A percentile compares a stretch with the other conserved stretches of the same genome.
phyloP scores from a whole-genome alignment of 352 stramenopile species.

The Globisporangium spinosum region DNA sequence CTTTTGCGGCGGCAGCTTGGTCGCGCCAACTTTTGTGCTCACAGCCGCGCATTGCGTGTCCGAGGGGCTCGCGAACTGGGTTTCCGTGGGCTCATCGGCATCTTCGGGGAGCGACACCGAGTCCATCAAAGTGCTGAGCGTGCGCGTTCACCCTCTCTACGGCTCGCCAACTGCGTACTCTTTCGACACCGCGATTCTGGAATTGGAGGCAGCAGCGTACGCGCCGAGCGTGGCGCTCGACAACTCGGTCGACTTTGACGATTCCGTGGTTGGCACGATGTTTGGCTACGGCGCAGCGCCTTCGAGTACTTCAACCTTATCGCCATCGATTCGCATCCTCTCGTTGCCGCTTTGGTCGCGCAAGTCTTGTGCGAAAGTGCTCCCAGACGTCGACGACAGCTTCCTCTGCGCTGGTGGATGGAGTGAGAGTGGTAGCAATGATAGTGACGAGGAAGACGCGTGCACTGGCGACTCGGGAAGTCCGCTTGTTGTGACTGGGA shows the following conservation, averaged over 20 bases:
- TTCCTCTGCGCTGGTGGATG: conserved; percentile 2
- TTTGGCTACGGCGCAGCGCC: background rate
- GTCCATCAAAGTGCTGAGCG: conserved; percentile 3
- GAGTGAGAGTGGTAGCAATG: background rate
- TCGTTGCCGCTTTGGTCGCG: conserved; percentile 1
- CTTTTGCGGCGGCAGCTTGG: conserved; percentile 43
- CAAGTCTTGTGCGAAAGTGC: background rate
- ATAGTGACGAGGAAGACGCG: background rate
- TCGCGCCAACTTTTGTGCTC: conserved; percentile 38
- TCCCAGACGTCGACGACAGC: conserved; percentile 3
- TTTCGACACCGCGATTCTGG: conserved; percentile 1
- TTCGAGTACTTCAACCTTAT: background rate
- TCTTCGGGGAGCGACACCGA: conserved; percentile 19
- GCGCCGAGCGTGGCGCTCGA: conserved; percentile 1
- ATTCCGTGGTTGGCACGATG: background rate
- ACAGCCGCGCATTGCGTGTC: conserved; percentile 39
- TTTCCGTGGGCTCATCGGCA: conserved; percentile 25
- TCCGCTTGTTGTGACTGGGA: background rate
- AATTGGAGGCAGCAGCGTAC: background rate
- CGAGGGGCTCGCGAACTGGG: conserved; percentile 23
- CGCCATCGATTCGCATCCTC: background rate
- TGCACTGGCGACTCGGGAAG: conserved; percentile 4
- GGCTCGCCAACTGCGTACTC: background rate
- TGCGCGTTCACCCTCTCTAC: conserved; percentile 1
- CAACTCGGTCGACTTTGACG: conserved; percentile 4